A percentile compares a stretch with the other conserved stretches of the same genome.
Evolutionary conservation across 441 rosid genomes (phyloP).

Genomic region (Arabidopsis lyrata): DNA sequence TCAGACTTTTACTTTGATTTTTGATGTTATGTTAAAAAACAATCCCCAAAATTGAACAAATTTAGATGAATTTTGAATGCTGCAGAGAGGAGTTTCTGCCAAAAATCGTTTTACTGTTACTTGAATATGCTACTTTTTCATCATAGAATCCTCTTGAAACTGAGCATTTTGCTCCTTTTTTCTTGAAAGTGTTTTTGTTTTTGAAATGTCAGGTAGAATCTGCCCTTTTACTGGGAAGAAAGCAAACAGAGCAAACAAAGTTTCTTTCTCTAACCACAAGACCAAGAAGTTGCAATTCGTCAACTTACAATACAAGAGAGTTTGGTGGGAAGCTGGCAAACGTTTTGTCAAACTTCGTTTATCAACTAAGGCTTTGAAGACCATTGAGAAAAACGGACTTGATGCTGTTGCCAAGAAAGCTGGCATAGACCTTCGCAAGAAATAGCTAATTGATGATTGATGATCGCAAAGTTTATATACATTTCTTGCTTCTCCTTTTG

Average conservation of each 20-base stretch:
- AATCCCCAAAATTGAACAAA: not conserved
- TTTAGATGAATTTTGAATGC: not conserved
- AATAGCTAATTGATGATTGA: slow-evolving; percentile 41
- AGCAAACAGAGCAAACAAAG: slow-evolving; percentile 87
- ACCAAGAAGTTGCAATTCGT: slow-evolving; percentile 91
- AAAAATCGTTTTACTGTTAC: not conserved
- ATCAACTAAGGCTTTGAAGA: slow-evolving; percentile 90
- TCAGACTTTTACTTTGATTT: not conserved
- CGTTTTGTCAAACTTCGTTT: slow-evolving; percentile 80
- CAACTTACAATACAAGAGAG: slow-evolving; percentile 85
- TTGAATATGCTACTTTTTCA: slow-evolving; percentile 2
- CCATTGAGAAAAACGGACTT: slow-evolving; percentile 89
- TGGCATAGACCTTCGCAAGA: slow-evolving; percentile 83
- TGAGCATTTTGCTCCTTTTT: not conserved
- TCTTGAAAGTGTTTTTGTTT: slow-evolving; percentile 10
- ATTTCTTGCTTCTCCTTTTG: slow-evolving; percentile 29
- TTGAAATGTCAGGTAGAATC: slow-evolving; percentile 64
- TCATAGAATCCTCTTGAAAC: not conserved
- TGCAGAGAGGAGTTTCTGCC: not conserved
- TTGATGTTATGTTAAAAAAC: not conserved
- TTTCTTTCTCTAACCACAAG: slow-evolving; percentile 97
- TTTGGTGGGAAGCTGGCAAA: slow-evolving; percentile 98
- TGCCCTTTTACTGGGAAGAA: slow-evolving; percentile 96
- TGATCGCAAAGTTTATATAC: slow-evolving; percentile 14
- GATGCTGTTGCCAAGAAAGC: slow-evolving; percentile 98